phyloP scores from a whole-genome alignment of 495 filamentous ascomycete species.

The Bacidia rubella region DNA sequence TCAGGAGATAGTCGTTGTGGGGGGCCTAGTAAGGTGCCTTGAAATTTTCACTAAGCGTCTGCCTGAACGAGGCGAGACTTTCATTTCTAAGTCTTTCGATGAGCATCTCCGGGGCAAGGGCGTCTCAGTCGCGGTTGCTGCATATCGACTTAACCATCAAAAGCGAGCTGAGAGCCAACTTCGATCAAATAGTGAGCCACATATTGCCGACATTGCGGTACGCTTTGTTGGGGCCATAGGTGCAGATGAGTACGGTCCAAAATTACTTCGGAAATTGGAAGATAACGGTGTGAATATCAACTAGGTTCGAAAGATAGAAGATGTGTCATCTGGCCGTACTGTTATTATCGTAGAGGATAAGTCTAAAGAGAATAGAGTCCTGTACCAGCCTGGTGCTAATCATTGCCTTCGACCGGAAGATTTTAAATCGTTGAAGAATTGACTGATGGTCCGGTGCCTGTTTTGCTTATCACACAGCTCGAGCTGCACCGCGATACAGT shows the following conservation, averaged over 20 bases:
- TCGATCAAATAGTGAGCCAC: background rate
- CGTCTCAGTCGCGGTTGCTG: conserved; percentile 81
- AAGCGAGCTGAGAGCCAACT: background rate
- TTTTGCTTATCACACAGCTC: conserved; percentile 69
- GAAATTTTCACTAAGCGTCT: conserved; percentile 71
- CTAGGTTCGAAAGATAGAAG: background rate
- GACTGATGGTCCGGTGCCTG: conserved; percentile 30
- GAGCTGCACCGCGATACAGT: conserved; percentile 70
- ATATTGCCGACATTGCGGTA: conserved; percentile 34
- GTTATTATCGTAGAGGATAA: conserved; percentile 71
- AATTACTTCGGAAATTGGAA: conserved; percentile 21
- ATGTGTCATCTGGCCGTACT: background rate
- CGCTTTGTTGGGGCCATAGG: conserved; percentile 79
- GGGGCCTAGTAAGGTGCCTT: conserved; percentile 82
- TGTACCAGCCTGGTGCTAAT: conserved; percentile 70
- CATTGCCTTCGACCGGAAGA: conserved; percentile 27
- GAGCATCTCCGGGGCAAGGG: conserved; percentile 82
- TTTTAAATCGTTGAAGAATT: conserved; percentile 11
- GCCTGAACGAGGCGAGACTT: conserved; percentile 69
- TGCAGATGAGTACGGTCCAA: conserved; percentile 10
- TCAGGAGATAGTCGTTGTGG: conserved; percentile 54
- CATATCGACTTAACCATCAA: conserved; percentile 43
- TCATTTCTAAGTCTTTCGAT: conserved; percentile 59
- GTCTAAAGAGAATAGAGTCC: conserved; percentile 62
- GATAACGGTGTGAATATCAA: conserved; percentile 48